phyloP scores from a whole-genome alignment of 192 early-diverging fungal species.

The Podila horticola region DNA sequence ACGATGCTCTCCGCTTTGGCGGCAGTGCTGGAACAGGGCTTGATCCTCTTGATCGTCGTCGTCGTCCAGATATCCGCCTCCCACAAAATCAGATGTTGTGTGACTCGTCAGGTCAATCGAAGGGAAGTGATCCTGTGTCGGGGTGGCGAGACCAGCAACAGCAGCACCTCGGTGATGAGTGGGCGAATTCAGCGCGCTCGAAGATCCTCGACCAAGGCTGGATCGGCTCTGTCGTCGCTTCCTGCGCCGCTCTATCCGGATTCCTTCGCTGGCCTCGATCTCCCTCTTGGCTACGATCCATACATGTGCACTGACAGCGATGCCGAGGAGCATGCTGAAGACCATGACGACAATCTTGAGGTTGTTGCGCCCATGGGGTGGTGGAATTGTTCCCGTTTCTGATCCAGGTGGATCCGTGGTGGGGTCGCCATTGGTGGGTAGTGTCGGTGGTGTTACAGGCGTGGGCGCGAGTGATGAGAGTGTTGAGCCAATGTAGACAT shows the following conservation, averaged over 20 bases:
- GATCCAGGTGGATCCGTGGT: background rate
- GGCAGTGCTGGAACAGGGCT: background rate
- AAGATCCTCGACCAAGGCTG: background rate
- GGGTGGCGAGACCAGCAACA: conserved; percentile 10
- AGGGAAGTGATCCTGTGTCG: background rate
- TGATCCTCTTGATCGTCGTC: background rate
- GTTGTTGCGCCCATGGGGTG: conserved; percentile 14
- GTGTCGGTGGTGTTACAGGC: background rate
- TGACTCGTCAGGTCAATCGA: background rate
- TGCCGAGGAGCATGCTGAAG: conserved; percentile 50
- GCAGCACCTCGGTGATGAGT: conserved; percentile 8
- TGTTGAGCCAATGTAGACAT: conserved; percentile 71
- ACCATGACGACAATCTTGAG: conserved; percentile 34
- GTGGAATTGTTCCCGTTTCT: background rate
- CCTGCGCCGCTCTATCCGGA: conserved; percentile 34
- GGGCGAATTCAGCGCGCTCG: background rate
- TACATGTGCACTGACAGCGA: conserved; percentile 61
- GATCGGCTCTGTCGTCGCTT: conserved; percentile 29
- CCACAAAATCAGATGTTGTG: background rate
- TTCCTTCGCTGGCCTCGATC: conserved; percentile 53
- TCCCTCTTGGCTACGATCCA: conserved; percentile 56
- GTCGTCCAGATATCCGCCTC: conserved; percentile 14
- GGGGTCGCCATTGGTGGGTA: conserved; percentile 1
- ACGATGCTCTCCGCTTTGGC: background rate
- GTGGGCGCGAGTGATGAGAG: conserved; percentile 58